These are phyloP conservation scores for Escovopsis sp. DNA, from an alignment of 2,329 filamentous ascomycete species.

Conservation along the genomic window DNA sequence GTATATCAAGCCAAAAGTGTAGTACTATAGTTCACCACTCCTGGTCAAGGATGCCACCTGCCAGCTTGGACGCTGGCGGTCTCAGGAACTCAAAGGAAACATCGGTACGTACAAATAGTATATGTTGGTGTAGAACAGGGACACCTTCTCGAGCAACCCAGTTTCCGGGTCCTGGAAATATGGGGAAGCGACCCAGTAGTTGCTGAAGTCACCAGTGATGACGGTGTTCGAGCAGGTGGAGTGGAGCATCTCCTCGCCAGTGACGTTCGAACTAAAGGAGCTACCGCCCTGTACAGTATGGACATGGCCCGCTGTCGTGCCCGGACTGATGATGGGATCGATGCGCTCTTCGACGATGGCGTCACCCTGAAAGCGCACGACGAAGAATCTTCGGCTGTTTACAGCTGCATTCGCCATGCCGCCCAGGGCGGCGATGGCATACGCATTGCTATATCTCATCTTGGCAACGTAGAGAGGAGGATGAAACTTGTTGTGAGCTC, in stretches of 20 bases:
- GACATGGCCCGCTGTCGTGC: constrained; percentile 42
- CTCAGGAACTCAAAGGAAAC: neutral
- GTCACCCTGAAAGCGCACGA: constrained; percentile 55
- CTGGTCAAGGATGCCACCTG: too few species aligned
- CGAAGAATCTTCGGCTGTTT: constrained; percentile 42
- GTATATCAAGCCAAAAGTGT: too few species aligned
- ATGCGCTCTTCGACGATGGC: constrained; percentile 44
- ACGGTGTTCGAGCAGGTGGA: constrained; percentile 58
- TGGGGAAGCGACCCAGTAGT: constrained; percentile 63
- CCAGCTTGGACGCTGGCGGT: neutral
- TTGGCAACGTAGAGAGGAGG: neutral
- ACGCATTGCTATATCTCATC: constrained; percentile 21
- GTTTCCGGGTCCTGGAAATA: constrained; percentile 52
- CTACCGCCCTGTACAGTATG: constrained; percentile 59
- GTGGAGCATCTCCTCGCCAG: constrained; percentile 39
- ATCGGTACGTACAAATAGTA: constrained; percentile 51
- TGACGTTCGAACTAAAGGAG: constrained; percentile 47
- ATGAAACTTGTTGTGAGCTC: too few species aligned
- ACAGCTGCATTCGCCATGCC: constrained; percentile 25
- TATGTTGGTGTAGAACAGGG: constrained; percentile 55
- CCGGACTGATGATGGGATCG: constrained; percentile 55
- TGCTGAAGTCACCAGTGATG: constrained; percentile 52
- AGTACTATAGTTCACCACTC: too few species aligned
- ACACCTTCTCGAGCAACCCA: constrained; percentile 48
- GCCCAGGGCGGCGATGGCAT: constrained; percentile 23